Conservation (phyloP, 495 filamentous ascomycete species). For the Podospora bellae-mahoneyi region DNA sequence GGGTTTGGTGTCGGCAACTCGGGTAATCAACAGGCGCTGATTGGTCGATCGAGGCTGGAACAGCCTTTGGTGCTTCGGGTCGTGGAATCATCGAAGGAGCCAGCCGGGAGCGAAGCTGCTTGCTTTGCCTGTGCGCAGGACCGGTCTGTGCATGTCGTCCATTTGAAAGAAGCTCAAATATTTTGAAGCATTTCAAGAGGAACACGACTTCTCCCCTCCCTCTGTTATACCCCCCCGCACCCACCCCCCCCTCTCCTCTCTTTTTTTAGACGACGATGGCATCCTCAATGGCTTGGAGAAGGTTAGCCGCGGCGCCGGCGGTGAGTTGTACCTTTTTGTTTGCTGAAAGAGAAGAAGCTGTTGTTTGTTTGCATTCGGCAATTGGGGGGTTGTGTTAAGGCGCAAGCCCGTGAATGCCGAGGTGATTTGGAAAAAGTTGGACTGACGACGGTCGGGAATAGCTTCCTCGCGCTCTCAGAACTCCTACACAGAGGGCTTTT, state of each 20-base stretch:
- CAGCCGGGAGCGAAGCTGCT: not conserved
- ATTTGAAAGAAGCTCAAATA: constrained; percentile 28
- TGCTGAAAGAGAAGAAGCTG: no score
- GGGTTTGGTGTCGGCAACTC: constrained; percentile 32
- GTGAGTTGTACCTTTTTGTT: constrained; percentile 33
- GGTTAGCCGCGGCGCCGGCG: constrained; percentile 43
- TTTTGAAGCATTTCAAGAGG: constrained; percentile 17
- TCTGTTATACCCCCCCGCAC: no score
- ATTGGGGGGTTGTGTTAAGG: not conserved
- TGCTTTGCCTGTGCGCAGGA: not conserved
- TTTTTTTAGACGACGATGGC: constrained; percentile 43
- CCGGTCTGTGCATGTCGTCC: constrained; percentile 2
- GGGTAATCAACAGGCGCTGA: constrained; percentile 30
- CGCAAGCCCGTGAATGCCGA: constrained; percentile 12
- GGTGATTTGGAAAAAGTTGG: constrained; percentile 9
- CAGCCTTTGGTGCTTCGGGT: constrained; percentile 24
- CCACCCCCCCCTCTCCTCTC: constrained; percentile 21
- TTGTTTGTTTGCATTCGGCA: not conserved
- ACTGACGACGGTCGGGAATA: constrained; percentile 19
- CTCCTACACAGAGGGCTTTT: constrained; percentile 64
- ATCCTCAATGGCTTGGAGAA: constrained; percentile 52
- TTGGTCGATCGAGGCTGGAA: constrained; percentile 18
- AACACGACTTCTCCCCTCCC: constrained; percentile 13
- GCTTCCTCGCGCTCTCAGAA: constrained; percentile 46
- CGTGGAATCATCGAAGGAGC: constrained; percentile 20